phyloP scores from a whole-genome alignment of 192 early-diverging fungal genomes.

The Backusella tarrabulga region DNA sequence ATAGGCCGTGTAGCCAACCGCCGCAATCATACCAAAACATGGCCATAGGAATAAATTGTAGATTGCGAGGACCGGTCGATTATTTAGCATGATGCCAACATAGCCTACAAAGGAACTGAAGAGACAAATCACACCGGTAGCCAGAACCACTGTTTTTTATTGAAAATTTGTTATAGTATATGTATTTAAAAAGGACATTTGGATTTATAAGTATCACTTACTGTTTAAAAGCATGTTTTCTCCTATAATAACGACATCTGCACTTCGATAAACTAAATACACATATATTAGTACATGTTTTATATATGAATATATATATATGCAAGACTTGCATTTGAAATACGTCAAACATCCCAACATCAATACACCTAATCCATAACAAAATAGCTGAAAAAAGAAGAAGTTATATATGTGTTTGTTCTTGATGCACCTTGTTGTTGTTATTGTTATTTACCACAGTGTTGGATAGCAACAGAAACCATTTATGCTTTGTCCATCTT shows the following conservation, averaged over 20 bases:
- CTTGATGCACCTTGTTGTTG: neutral
- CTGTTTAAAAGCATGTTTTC: slow-evolving; percentile 22
- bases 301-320: neutral
- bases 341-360: slow-evolving; percentile 6
- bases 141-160: slow-evolving; percentile 24
- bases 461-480: slow-evolving; percentile 41
- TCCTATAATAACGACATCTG: slow-evolving; percentile 29
- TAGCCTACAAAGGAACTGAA: slow-evolving; percentile 40
- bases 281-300: neutral
- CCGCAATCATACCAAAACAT: slow-evolving; percentile 43
- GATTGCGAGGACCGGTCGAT: slow-evolving; percentile 37
- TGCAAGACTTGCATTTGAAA: slow-evolving; percentile 27
- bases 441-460: slow-evolving; percentile 30
- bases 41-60: slow-evolving; percentile 47
- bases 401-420: too few species aligned
- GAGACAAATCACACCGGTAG: slow-evolving; percentile 35
- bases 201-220: neutral
- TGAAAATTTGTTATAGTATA: neutral
- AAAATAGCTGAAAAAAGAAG: slow-evolving; percentile 22
- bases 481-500: slow-evolving; percentile 46
- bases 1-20: slow-evolving; percentile 45
- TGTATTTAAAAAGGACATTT: too few species aligned
- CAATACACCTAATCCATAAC: slow-evolving; percentile 18
- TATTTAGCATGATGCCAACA: slow-evolving; percentile 47
- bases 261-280: slow-evolving; percentile 25